These are phyloP conservation scores for Cutaneotrichosporon cyanovorans DNA, from an alignment of 1,284 basidiomycete genomes.

Conservation along the genomic window DNA sequence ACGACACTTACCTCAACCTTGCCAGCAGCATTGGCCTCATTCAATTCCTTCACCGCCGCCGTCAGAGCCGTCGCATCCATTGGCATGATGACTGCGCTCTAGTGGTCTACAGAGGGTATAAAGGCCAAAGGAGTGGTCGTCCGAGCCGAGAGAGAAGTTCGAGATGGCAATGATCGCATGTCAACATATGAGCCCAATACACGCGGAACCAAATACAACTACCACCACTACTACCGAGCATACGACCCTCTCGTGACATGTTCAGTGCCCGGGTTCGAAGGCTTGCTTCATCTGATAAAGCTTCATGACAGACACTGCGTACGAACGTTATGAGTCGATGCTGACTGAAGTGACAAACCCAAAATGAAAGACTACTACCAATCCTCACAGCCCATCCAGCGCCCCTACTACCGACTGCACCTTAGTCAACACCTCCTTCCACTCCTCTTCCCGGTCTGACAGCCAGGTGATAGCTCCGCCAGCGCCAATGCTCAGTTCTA, in stretches of 20 bases:
- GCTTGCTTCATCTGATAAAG: no score
- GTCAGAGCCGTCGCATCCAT: slow-evolving; percentile 36
- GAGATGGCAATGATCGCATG: no score
- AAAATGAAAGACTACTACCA: background rate
- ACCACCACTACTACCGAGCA: no score
- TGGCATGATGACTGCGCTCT: slow-evolving; percentile 4
- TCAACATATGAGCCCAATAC: no score
- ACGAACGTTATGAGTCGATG: no score
- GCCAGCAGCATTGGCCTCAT: slow-evolving; percentile 63
- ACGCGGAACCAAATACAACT: no score
- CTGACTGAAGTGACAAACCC: background rate
- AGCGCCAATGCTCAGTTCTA: slow-evolving; percentile 57
- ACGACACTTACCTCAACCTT: slow-evolving; percentile 61
- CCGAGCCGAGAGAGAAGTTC: no score
- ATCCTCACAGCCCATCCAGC: slow-evolving; percentile 12
- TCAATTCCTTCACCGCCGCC: slow-evolving; percentile 30
- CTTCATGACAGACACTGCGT: no score
- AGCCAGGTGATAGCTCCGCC: slow-evolving; percentile 94
- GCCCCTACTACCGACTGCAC: slow-evolving; percentile 49
- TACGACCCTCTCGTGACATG: no score
- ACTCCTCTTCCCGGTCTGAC: slow-evolving; percentile 77
- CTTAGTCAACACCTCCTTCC: slow-evolving; percentile 89
- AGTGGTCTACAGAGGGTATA: no score
- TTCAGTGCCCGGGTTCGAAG: no score
- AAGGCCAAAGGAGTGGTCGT: no score